Evolutionary conservation across 768 basidiomycete genomes (phyloP).

Genomic region (Suillus placidus): DNA sequence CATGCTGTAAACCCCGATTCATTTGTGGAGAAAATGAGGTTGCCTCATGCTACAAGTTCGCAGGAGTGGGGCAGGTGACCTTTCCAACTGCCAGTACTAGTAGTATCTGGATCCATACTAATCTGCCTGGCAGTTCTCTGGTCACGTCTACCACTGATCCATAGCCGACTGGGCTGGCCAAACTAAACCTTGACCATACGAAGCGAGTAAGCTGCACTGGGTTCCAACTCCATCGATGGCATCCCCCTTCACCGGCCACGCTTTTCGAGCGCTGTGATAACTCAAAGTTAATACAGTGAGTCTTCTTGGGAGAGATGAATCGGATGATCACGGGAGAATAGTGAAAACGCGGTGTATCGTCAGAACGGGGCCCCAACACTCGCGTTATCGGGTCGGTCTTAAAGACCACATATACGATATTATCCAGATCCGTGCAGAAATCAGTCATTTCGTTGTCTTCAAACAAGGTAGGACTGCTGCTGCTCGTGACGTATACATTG

Average conservation of each 20-base stretch:
- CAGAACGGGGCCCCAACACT: not conserved
- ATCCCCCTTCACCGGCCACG: not conserved
- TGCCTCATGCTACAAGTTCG: constrained; percentile 27
- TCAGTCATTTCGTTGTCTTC: not conserved
- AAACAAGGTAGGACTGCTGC: not conserved
- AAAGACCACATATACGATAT: not conserved
- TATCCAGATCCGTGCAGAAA: not conserved
- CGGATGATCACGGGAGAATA: not conserved
- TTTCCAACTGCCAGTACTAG: not conserved
- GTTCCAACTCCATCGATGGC: not conserved
- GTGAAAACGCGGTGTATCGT: not conserved
- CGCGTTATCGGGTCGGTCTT: not conserved
- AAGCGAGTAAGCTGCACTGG: not conserved
- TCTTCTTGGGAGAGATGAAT: constrained; percentile 5
- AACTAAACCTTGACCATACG: not conserved
- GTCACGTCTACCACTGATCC: not conserved
- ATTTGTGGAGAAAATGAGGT: constrained; percentile 28
- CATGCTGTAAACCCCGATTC: constrained; percentile 16
- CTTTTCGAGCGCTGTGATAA: constrained; percentile 2
- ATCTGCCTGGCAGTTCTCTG: not conserved
- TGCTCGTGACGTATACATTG: not conserved
- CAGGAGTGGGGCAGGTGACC: constrained; percentile 11
- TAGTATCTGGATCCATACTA: not conserved
- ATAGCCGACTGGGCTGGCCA: not conserved
- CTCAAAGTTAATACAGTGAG: constrained; percentile 4